phyloP scores from a whole-genome alignment of 768 basidiomycete genomes.

The Lactarius hengduanensis region DNA sequence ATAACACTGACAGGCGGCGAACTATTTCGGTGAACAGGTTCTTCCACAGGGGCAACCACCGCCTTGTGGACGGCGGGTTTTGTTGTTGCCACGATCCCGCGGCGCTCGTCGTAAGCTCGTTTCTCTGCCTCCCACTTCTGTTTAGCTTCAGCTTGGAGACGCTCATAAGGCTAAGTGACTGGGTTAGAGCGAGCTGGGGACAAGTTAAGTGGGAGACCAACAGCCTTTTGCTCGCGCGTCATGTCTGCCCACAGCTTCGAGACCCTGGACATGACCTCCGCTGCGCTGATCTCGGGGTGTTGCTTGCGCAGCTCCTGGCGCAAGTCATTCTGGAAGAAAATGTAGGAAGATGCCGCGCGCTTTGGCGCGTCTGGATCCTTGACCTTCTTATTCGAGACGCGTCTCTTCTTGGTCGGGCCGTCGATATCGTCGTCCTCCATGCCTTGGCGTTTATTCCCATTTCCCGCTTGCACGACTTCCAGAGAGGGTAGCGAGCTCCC shows the following conservation, averaged over 20 bases:
- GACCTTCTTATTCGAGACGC: slow-evolving; percentile 54
- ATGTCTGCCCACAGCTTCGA: slow-evolving; percentile 73
- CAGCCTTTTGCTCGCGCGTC: slow-evolving; percentile 68
- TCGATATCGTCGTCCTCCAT: slow-evolving; percentile 32
- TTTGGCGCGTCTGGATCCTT: slow-evolving; percentile 95
- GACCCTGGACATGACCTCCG: slow-evolving; percentile 71
- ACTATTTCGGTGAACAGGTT: slow-evolving; percentile 8
- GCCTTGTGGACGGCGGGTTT: slow-evolving; percentile 9
- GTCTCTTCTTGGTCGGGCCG: slow-evolving; percentile 48
- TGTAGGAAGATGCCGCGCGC: slow-evolving; percentile 88
- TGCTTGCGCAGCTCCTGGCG: slow-evolving; percentile 67
- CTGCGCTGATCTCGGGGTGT: slow-evolving; percentile 63
- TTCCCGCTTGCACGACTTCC: slow-evolving; percentile 7
- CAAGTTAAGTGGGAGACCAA: slow-evolving; percentile 38
- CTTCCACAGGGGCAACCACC: slow-evolving; percentile 8
- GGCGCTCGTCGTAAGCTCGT: slow-evolving; percentile 60
- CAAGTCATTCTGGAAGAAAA: slow-evolving; percentile 91
- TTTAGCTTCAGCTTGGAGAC: slow-evolving; percentile 57
- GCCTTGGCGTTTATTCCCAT: slow-evolving; percentile 52
- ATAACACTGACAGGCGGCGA: slow-evolving; percentile 7
- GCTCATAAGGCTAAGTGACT: slow-evolving; percentile 49
- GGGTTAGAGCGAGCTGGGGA: slow-evolving; percentile 24
- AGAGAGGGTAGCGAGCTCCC: slow-evolving; percentile 9
- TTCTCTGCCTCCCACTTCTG: slow-evolving; percentile 62
- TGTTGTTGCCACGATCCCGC: slow-evolving; percentile 28